A percentile compares a stretch with the other conserved stretches of the same genome.
phyloP scores from a whole-genome alignment of 2,329 filamentous ascomycete genomes.

The Aspergillus neoniger region DNA sequence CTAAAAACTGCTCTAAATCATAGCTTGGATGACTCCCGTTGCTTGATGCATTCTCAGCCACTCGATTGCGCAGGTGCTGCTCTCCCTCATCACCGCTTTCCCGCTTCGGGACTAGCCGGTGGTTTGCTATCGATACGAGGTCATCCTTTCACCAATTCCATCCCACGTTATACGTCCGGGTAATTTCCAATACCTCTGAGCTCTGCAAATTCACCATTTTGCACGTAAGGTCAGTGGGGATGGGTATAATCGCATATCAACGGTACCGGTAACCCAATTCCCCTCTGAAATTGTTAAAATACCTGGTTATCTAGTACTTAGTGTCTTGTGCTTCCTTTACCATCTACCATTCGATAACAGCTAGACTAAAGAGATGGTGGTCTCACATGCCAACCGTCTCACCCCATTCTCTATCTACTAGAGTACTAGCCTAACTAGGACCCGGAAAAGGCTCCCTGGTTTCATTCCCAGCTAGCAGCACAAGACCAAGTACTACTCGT shows the following conservation, averaged over 20 bases:
- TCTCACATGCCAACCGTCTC: not conserved
- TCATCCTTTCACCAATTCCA: not conserved
- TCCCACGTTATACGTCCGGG: not conserved
- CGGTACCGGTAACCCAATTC: not conserved
- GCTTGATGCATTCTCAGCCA: constrained; percentile 12
- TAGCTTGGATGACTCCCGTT: constrained; percentile 4
- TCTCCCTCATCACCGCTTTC: not conserved
- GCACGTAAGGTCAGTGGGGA: not conserved
- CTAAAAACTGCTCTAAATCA: not conserved
- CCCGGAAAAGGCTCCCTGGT: constrained; percentile 1
- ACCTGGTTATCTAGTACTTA: too few relatives aligned
- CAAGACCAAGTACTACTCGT: not conserved
- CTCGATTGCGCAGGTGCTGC: constrained; percentile 20
- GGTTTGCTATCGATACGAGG: not conserved
- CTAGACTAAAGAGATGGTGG: not conserved
- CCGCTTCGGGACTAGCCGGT: constrained; percentile 7
- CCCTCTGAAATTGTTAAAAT: too few relatives aligned
- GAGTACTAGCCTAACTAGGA: not conserved
- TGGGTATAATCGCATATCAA: not conserved
- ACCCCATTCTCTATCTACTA: not conserved
- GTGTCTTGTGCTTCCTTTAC: too few relatives aligned
- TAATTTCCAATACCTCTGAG: not conserved
- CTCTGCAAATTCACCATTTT: not conserved
- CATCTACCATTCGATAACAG: not conserved
- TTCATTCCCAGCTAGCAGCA: not conserved